Base-by-base conservation (phyloP, 2,329 filamentous ascomycete genomes). In the Thielaviopsis euricoi region DNA sequence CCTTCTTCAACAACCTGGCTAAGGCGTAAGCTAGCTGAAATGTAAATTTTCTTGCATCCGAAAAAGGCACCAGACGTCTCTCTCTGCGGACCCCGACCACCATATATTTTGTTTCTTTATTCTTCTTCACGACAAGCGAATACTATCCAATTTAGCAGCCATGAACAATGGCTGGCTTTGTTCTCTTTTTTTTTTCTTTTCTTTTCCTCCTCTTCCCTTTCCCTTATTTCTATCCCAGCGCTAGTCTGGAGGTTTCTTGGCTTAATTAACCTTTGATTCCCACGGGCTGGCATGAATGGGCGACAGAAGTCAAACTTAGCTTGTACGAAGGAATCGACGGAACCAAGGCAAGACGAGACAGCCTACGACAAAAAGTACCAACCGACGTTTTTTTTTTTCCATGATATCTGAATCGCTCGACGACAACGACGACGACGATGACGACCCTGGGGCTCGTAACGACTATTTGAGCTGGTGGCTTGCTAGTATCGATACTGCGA, bases 1-100 rank as follows among this genome's bases (percentile, higher is more conserved):
- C 86, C 65, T 88, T 82, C 71, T 74, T 95, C 71, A 79, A 81
- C 67, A 77, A 80, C 66, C 73, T 89, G 65, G 65, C 72, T 63
- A 72, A 75, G 69, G 70, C 76, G 65, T 80, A 74, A 71, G 62
- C 52, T 53, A 54, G 40, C 52, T 52, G 56, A 56, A 13, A 25
- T 59, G 46, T 55, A 55, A 60, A 61, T 58, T 55, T 56, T 40
- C 33, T 43, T 58, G 43, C 43, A 51, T 33, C 40, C 49, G 56
- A 52, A 49, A n/a, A 48, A 50, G 26, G 46, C 33, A 43, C 43
- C 23, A n/a, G 46, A 33, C 29, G 51, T 37, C 43, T 53, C 43
- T 53, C 26, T 46, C 52, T 26, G 37, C 37, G 37, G 37, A 40
- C 37, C 37, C 48, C 6, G 48, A 50, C 48, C 22, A 3, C 51